Percentiles rank a stretch among this genome's conserved stretches.
phyloP scores from a whole-genome alignment of 2,329 filamentous ascomycete genomes.

The Aspergillus floridensis region DNA sequence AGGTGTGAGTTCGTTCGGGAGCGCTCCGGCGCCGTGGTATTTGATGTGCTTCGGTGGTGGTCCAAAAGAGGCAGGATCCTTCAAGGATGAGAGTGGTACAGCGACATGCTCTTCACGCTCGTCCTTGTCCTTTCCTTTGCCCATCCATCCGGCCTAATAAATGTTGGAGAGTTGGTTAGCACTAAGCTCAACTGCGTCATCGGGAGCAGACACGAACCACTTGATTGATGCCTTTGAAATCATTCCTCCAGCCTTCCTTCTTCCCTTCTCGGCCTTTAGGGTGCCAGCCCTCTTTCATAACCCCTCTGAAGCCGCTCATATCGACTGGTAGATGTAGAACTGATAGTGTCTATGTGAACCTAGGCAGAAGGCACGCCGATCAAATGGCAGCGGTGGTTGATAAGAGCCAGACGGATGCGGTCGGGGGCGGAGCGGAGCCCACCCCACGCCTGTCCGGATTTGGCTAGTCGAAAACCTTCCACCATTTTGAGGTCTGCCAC shows the following conservation, averaged over 20 bases:
- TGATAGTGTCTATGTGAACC: neutral
- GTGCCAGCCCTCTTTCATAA: slow-evolving; percentile 55
- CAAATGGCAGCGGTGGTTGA: slow-evolving; percentile 2
- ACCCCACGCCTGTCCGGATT: slow-evolving; percentile 1
- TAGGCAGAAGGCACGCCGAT: slow-evolving; percentile 7
- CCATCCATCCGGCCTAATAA: slow-evolving; percentile 59
- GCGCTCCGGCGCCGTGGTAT: slow-evolving; percentile 47
- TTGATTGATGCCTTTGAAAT: slow-evolving; percentile 58
- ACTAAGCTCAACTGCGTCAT: slow-evolving; percentile 7
- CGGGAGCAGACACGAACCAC: slow-evolving; percentile 44
- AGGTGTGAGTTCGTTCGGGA: slow-evolving; percentile 47
- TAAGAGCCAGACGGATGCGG: slow-evolving; percentile 1
- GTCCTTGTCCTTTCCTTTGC: slow-evolving; percentile 51
- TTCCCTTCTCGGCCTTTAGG: slow-evolving; percentile 53
- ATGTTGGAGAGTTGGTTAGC: slow-evolving; percentile 25
- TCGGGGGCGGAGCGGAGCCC: neutral
- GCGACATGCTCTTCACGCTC: slow-evolving; percentile 53
- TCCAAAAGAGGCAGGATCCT: slow-evolving; percentile 74
- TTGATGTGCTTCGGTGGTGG: slow-evolving; percentile 71
- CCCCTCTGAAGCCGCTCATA: slow-evolving; percentile 50
- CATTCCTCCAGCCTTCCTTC: slow-evolving; percentile 54
- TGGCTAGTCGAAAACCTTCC: neutral
- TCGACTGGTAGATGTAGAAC: neutral
- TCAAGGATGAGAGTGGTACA: slow-evolving; percentile 66
- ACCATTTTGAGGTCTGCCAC: neutral